A percentile compares a stretch with the other conserved stretches of the same genome.
phyloP scores from a whole-genome alignment of 768 basidiomycete species.

The Russula sp. region DNA sequence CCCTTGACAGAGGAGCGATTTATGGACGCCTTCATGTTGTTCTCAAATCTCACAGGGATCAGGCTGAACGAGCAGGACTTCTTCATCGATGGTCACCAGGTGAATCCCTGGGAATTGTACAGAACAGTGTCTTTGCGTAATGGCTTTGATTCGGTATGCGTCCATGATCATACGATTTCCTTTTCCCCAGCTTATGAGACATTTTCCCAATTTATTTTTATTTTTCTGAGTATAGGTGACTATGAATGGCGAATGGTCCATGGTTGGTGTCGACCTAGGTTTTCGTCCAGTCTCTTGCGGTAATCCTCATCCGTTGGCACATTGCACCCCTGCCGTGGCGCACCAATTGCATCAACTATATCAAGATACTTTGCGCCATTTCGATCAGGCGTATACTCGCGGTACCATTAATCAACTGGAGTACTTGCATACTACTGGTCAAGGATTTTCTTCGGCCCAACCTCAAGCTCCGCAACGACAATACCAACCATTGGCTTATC shows the following conservation, averaged over 20 bases:
- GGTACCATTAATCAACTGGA: not conserved
- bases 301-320: not conserved
- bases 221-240: slow-evolving; percentile 10
- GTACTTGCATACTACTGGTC: not conserved
- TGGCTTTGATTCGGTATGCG: slow-evolving; percentile 18
- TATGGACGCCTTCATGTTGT: slow-evolving; percentile 7
- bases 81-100: not conserved
- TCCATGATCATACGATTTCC: not conserved
- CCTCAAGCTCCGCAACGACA: not conserved
- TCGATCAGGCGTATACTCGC: slow-evolving; percentile 13
- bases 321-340: slow-evolving; percentile 8
- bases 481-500: not conserved
- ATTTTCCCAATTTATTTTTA: not conserved
- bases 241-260: slow-evolving; percentile 17
- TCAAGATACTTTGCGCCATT: slow-evolving; percentile 9
- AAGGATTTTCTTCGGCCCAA: not conserved
- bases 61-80: slow-evolving; percentile 20
- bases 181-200: not conserved
- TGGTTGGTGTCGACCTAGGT: slow-evolving; percentile 13
- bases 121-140: slow-evolving; percentile 7
- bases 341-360: slow-evolving; percentile 22
- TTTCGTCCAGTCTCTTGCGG: not conserved
- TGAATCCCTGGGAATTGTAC: slow-evolving; percentile 18
- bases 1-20: slow-evolving; percentile 14
- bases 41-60: slow-evolving; percentile 4